phyloP scores from a whole-genome alignment of 2,329 filamentous ascomycete species.

The Tolypocladium inflatum region DNA sequence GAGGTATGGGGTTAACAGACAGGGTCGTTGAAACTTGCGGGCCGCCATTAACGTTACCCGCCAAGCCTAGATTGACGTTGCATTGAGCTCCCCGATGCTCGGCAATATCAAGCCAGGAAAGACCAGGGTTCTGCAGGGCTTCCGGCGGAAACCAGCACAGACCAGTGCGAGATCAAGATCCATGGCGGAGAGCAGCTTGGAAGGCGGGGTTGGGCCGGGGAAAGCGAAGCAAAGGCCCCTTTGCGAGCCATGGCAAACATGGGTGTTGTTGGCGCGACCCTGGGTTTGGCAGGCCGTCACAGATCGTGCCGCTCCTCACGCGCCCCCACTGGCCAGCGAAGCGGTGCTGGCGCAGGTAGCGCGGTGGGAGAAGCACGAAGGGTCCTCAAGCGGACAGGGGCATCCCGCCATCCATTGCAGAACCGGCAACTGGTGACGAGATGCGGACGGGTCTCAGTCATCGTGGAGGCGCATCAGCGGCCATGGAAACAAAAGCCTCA shows the following conservation, averaged over 20 bases:
- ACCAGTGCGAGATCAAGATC: background rate
- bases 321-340: background rate
- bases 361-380: background rate
- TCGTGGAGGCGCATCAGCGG: background rate
- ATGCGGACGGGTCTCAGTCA: background rate
- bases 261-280: background rate
- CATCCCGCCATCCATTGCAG: background rate
- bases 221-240: background rate
- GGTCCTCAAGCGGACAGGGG: background rate
- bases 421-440: background rate
- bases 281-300: background rate
- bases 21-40: background rate
- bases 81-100: background rate
- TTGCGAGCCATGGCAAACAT: background rate
- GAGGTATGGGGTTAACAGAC: background rate
- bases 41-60: background rate
- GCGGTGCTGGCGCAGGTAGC: background rate
- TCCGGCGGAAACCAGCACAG: background rate
- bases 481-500: conserved; percentile 1
- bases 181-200: background rate
- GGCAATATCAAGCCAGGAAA: background rate
- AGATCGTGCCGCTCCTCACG: background rate
- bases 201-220: background rate
- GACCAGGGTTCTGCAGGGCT: background rate
- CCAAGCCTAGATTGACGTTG: background rate